Evolutionary conservation across 257 asterid genomes (phyloP).

Genomic region (Paraleonurus japonicus): DNA sequence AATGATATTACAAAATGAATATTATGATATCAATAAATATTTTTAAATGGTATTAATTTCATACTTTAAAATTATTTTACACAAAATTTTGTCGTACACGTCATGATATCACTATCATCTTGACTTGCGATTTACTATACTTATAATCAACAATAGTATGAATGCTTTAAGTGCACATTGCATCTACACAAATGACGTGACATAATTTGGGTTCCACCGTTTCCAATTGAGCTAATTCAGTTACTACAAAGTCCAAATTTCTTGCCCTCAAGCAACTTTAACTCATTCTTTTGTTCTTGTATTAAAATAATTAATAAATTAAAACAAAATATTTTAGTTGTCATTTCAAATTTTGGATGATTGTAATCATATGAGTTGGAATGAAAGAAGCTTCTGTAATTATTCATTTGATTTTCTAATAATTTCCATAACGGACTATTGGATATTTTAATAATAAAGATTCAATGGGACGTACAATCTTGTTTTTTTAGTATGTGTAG

Average conservation of each 20-base stretch:
- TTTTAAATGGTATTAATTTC: too few relatives aligned
- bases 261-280: constrained; percentile 8
- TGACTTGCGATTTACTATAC: constrained; percentile 31
- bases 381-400: neutral
- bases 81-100: too few relatives aligned
- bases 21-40: too few relatives aligned
- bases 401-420: neutral
- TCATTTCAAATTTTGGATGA: neutral
- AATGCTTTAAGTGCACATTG: constrained; percentile 2
- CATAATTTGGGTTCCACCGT: constrained; percentile 11
- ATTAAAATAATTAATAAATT: neutral
- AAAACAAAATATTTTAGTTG: neutral
- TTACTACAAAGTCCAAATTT: neutral
- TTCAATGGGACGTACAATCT: constrained; percentile 11
- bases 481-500: constrained; percentile 6
- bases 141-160: constrained; percentile 9
- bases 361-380: neutral
- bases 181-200: neutral
- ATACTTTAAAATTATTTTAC: too few relatives aligned
- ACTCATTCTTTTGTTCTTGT: neutral
- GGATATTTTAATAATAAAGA: constrained; percentile 22
- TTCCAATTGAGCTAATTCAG: neutral
- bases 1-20: too few relatives aligned
- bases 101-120: constrained; percentile 26
- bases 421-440: neutral